These are phyloP conservation scores for Sclerotinia minor DNA, from an alignment of 2,329 filamentous ascomycete genomes.

Conservation along the genomic window DNA sequence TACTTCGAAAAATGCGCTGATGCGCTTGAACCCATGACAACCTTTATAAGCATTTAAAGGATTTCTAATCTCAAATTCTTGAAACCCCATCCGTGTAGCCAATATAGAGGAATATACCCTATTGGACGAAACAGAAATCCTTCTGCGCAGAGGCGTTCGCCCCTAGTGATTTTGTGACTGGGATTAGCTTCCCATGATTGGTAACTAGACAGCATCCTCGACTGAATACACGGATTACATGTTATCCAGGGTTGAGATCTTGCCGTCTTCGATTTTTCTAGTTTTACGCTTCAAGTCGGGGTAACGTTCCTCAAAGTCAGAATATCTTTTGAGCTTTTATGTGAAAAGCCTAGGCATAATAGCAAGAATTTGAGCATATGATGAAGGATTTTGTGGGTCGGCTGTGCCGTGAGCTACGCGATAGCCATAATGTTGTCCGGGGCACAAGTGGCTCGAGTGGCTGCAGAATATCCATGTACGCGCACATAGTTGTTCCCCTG, in stretches of 20 bases:
- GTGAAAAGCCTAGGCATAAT: no score
- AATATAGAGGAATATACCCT: not conserved
- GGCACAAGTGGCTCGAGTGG: conserved; percentile 1
- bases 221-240: not conserved
- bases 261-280: not conserved
- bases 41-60: not conserved
- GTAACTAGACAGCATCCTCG: not conserved
- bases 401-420: not conserved
- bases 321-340: not conserved
- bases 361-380: conserved; percentile 3
- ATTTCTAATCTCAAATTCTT: not conserved
- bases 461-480: conserved; percentile 3
- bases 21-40: not conserved
- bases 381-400: not conserved
- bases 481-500: not conserved
- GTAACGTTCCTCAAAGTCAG: not conserved
- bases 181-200: not conserved
- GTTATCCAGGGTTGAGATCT: not conserved
- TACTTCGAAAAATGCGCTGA: not conserved
- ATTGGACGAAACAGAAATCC: not conserved
- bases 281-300: not conserved
- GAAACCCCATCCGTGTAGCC: not conserved
- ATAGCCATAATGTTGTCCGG: not conserved
- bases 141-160: not conserved
- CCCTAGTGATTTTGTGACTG: not conserved